These are phyloP conservation scores for Cichorium intybus DNA, from an alignment of 140 eudicot genomes.

Conservation along the genomic window DNA sequence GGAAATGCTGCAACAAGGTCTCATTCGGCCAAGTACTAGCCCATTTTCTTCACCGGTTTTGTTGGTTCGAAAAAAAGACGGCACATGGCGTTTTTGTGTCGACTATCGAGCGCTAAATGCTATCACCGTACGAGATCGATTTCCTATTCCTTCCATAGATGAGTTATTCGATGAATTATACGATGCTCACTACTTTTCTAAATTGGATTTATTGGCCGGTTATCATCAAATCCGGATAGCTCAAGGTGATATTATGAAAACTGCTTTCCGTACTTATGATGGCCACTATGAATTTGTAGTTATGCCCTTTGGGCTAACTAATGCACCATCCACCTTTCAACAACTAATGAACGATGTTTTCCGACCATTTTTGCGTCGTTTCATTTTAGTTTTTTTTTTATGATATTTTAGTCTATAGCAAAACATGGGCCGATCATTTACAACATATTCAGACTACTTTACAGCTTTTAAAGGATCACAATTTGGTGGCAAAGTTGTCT, in stretches of 20 bases:
- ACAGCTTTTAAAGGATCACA: not conserved
- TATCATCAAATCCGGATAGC: not conserved
- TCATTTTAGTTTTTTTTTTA: not conserved
- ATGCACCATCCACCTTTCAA: conserved; percentile 12
- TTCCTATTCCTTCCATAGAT: not conserved
- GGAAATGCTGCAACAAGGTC: no score
- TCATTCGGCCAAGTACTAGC: not conserved
- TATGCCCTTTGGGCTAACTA: no score
- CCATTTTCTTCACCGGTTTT: no score
- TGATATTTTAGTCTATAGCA: not conserved
- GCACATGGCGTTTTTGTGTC: no score
- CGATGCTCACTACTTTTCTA: not conserved
- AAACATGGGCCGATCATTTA: not conserved
- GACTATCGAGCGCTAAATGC: no score
- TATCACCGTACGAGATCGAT: not conserved
- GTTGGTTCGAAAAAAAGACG: no score
- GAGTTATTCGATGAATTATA: not conserved
- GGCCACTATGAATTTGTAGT: no score
- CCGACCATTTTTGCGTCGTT: not conserved
- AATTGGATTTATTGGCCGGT: not conserved
- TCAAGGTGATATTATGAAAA: not conserved
- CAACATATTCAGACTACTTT: not conserved
- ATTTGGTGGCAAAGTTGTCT: not conserved
- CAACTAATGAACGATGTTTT: not conserved
- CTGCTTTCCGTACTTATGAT: no score